Evolutionary conservation across 1,284 basidiomycete species (phyloP), one percentile per base, ranked within the genome.

Genomic region (Rhodotorula sp.): DNA sequence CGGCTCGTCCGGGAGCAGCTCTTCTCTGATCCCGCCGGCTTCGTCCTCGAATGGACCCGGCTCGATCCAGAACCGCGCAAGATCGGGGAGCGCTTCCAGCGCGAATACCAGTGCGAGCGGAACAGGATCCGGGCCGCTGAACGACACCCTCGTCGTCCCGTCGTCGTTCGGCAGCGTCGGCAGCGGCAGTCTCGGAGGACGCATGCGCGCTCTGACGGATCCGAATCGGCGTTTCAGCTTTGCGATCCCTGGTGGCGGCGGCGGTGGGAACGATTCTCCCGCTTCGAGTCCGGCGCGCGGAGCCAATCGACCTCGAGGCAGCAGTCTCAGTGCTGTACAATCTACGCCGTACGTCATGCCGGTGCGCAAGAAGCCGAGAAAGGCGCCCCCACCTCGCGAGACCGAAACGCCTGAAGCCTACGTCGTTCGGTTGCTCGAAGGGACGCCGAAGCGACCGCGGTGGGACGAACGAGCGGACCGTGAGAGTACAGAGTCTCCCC

Each of bases 401-500:
- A 87, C 86, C 56, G 92, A 95, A 80, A 86, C 87, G 23, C 87
- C 91, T 2, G 88, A 88, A 72, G 79, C 82, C 1, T 96, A 91
- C 82, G 80, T 95, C 48, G 79, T 82, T 14, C 85, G 91, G 67
- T 81, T 96, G 43, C 80, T 85, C 51, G 82, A 85, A 23, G 85
- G 65, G 61, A 62, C 0, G 26, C 34, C 26, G 39, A 43, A 56
- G 52, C 15, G 48, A 34, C 12, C 51, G 14, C 23, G 56, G 43
- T 8, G 65, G 58, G 15, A 15, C 20, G 48, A 49, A 34, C 26
- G 58, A 34, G 64, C n/a, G n/a, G 31, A 3, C 16, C 15, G 39
- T 67, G 51, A 58, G 20, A 29, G 31, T 3, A 16, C 10, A 14
- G 48, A 51, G 21, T 43, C 8, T 18, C 23, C 54, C 20, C 62